These are phyloP conservation scores for Spathaspora sp. DNA, from an alignment of 1,139 yeast genomes.

Conservation along the genomic window DNA sequence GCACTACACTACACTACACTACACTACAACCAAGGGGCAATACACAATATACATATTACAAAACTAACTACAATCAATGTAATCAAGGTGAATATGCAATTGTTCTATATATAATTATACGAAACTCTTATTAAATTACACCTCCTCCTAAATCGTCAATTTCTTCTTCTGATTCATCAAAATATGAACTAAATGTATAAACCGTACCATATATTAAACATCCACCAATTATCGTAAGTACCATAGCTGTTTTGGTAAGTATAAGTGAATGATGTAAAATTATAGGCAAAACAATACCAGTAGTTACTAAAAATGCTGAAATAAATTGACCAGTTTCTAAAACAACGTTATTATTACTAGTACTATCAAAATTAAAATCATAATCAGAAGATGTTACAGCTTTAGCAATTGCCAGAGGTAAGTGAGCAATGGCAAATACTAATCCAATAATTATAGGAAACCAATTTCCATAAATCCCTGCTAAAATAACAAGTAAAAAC, in stretches of 20 bases:
- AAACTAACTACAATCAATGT: too few species aligned
- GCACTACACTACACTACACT: too few species aligned
- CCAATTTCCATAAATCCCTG: constrained; percentile 79
- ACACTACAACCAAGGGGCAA: too few species aligned
- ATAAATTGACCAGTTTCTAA: constrained; percentile 66
- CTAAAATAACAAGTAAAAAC: constrained; percentile 71
- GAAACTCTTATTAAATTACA: constrained; percentile 25
- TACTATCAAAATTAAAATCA: constrained; percentile 47
- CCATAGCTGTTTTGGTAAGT: constrained; percentile 56
- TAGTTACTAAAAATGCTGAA: constrained; percentile 63
- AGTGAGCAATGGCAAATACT: constrained; percentile 59
- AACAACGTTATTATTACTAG: constrained; percentile 28
- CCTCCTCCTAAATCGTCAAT: constrained; percentile 30
- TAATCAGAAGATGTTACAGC: constrained; percentile 37
- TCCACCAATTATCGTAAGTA: constrained; percentile 71
- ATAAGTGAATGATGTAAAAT: constrained; percentile 64
- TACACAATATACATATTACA: too few species aligned
- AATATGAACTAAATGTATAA: constrained; percentile 67
- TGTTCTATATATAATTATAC: too few species aligned
- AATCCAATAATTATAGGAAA: constrained; percentile 63
- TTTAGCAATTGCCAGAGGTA: constrained; percentile 55
- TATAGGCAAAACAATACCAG: constrained; percentile 69
- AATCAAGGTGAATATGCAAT: too few species aligned
- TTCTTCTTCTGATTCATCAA: constrained; percentile 52
- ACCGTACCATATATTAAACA: constrained; percentile 69